Conservation (phyloP, 1,284 basidiomycete genomes). For the Tetrapyrgos nigripes region DNA sequence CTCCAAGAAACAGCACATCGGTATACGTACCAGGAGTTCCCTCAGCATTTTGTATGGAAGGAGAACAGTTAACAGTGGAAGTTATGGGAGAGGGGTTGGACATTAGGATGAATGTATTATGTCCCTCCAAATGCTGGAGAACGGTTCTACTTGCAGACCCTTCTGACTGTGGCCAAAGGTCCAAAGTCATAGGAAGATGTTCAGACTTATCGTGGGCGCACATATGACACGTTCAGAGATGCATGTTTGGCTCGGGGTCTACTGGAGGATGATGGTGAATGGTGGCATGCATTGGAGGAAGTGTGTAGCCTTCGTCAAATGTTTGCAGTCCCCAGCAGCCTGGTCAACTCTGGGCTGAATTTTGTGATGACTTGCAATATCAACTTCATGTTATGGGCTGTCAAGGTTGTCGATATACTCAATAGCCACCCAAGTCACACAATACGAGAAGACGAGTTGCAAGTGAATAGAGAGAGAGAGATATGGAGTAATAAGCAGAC, state of each 20-base stretch:
- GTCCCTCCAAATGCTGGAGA: slow-evolving; percentile 39
- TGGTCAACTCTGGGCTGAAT: too few species aligned
- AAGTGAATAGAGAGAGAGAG: too few species aligned
- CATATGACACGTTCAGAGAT: slow-evolving; percentile 34
- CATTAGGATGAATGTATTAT: slow-evolving; percentile 46
- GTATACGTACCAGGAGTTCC: slow-evolving; percentile 50
- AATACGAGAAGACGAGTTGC: too few species aligned
- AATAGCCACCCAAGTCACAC: too few species aligned
- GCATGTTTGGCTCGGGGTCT: slow-evolving; percentile 49
- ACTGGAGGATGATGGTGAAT: slow-evolving; percentile 52
- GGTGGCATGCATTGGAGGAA: slow-evolving; percentile 46
- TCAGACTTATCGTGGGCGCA: slow-evolving; percentile 29
- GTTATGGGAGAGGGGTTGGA: slow-evolving; percentile 24
- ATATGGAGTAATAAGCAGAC: too few species aligned
- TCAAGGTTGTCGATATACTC: too few species aligned
- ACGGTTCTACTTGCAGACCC: slow-evolving; percentile 42
- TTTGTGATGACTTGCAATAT: too few species aligned
- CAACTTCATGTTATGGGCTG: too few species aligned
- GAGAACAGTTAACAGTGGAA: slow-evolving; percentile 32
- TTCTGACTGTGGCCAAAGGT: slow-evolving; percentile 43
- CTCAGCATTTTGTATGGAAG: slow-evolving; percentile 30
- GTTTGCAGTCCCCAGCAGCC: too few species aligned
- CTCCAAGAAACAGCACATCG: slow-evolving; percentile 36
- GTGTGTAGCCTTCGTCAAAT: too few species aligned
- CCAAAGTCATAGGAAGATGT: slow-evolving; percentile 43